Conservation (phyloP, 2,329 filamentous ascomycete genomes). For the Scopulariopsis brevicaulis region DNA sequence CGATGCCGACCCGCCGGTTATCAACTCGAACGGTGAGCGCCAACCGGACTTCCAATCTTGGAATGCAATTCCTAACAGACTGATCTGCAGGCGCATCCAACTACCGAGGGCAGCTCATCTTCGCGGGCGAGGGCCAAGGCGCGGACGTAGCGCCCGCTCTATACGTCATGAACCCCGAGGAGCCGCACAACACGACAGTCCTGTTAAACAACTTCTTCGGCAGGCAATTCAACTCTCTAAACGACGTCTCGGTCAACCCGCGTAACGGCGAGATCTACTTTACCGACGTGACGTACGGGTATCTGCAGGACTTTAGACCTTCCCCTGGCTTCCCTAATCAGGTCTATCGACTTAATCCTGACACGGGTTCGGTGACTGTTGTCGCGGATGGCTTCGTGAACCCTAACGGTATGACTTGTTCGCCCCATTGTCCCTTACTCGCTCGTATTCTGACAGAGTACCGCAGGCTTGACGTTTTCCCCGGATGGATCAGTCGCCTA, state of each 20-base stretch:
- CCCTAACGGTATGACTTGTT: conserved; percentile 34
- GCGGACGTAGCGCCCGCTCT: conserved; percentile 24
- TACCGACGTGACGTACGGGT: conserved; percentile 50
- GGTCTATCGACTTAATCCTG: conserved; percentile 43
- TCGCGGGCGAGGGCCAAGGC: conserved; percentile 38
- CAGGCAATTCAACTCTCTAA: conserved; percentile 47
- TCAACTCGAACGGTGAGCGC: conserved; percentile 36
- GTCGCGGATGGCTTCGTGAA: conserved; percentile 45
- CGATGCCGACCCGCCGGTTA: conserved; percentile 26
- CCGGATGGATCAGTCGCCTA: conserved; percentile 40
- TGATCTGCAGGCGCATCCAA: conserved; percentile 31
- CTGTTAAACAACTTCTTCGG: conserved; percentile 50
- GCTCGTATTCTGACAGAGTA: not conserved
- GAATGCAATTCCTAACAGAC: not conserved
- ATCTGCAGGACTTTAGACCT: conserved; percentile 44
- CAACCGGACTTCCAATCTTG: no score
- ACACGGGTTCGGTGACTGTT: conserved; percentile 36
- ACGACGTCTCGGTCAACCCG: conserved; percentile 43
- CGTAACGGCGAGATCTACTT: conserved; percentile 50
- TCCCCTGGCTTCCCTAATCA: conserved; percentile 41
- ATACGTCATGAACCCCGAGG: conserved; percentile 28
- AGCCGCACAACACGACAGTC: conserved; percentile 38
- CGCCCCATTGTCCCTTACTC: not conserved
- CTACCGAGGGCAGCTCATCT: conserved; percentile 35
- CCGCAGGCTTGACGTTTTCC: conserved; percentile 37